Evolutionary conservation across 352 stramenopile species (phyloP).

Genomic region (Peronosclerospora sorghi): DNA sequence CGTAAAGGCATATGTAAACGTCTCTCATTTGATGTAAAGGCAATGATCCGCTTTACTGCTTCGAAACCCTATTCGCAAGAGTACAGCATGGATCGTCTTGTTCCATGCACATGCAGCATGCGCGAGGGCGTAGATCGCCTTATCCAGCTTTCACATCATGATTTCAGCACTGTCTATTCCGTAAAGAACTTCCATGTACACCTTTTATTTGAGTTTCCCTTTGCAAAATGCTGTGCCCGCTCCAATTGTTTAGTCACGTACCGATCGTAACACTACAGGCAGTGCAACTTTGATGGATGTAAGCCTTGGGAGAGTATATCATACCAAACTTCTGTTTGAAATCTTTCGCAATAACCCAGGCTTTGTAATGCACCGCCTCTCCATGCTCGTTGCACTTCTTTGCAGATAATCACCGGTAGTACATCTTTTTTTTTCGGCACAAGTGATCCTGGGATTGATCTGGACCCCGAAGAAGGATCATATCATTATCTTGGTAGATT

Average conservation of each 20-base stretch:
- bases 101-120: too few species aligned
- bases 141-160: background rate
- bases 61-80: too few species aligned
- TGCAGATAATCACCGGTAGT: constrained; percentile 2
- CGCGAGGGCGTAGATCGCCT: too few species aligned
- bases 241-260: constrained; percentile 3
- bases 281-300: constrained; percentile 2
- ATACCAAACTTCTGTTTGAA: constrained; percentile 5
- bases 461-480: too few species aligned
- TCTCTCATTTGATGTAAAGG: too few species aligned
- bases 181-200: constrained; percentile 5
- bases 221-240: constrained; percentile 5
- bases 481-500: too few species aligned
- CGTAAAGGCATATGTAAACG: too few species aligned
- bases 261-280: background rate
- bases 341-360: background rate
- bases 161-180: background rate
- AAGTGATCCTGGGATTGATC: too few species aligned
- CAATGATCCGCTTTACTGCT: too few species aligned
- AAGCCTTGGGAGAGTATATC: constrained; percentile 3
- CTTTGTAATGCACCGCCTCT: background rate
- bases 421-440: too few species aligned
- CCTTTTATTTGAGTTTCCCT: background rate
- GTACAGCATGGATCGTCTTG: too few species aligned
- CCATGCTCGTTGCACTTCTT: constrained; percentile 3